phyloP scores from a whole-genome alignment of 2,329 filamentous ascomycete species.

The Dendrostoma leiphaemia region DNA sequence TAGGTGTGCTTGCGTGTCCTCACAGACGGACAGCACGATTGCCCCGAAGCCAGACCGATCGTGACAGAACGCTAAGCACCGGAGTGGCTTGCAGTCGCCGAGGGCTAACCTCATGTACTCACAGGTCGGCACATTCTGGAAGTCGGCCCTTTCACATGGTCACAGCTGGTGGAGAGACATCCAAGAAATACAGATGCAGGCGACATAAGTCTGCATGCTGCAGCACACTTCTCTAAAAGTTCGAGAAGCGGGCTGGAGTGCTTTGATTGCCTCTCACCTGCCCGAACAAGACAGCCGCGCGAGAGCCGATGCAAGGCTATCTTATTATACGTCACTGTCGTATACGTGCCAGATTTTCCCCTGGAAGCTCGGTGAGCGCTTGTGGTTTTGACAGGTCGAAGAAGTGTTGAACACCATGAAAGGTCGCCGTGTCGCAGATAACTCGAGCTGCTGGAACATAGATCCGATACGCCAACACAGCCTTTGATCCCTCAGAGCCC shows the following conservation, averaged over 20 bases:
- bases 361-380: background rate
- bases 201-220: background rate
- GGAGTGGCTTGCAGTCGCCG: background rate
- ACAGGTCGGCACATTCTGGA: background rate
- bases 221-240: background rate
- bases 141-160: background rate
- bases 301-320: slow-evolving; percentile 1
- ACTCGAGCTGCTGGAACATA: background rate
- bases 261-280: background rate
- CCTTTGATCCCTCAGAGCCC: background rate
- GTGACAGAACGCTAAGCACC: background rate
- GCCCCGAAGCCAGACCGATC: background rate
- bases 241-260: slow-evolving; percentile 1
- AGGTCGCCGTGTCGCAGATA: background rate
- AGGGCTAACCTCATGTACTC: background rate
- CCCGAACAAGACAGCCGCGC: slow-evolving; percentile 5
- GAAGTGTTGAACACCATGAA: background rate
- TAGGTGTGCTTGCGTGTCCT: slow-evolving; percentile 6
- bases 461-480: background rate
- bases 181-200: background rate
- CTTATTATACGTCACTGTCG: background rate
- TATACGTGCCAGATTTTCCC: background rate
- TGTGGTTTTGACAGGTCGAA: background rate
- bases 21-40: background rate
- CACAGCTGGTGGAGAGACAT: background rate